Conservation (phyloP, 73 alveolate species). For the Paramecium pentaurelia region DNA sequence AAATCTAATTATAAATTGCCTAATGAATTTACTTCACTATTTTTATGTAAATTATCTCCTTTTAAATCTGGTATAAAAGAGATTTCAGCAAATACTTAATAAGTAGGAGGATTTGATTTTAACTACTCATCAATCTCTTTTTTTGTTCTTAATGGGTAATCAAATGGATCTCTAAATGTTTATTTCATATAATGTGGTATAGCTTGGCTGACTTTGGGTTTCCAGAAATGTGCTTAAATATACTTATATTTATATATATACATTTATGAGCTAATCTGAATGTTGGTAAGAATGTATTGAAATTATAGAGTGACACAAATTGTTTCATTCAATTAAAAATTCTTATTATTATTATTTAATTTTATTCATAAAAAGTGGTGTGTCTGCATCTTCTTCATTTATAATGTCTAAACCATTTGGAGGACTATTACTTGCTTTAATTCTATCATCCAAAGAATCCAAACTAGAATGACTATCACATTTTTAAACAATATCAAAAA, state of each 20-base stretch:
- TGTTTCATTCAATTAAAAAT: background rate
- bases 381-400: background rate
- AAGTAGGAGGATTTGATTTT: conserved; percentile 1
- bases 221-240: conserved; percentile 15
- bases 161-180: conserved; percentile 65
- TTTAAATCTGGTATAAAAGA: conserved; percentile 10
- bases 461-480: conserved; percentile 22
- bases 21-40: background rate
- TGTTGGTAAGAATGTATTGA: background rate
- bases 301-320: background rate
- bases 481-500: background rate
- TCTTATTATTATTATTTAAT: background rate
- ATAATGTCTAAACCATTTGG: background rate
- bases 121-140: conserved; percentile 42
- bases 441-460: background rate
- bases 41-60: background rate
- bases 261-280: conserved; percentile 29
- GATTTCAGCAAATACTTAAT: background rate
- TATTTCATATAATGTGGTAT: conserved; percentile 52
- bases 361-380: background rate
- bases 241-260: background rate
- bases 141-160: conserved; percentile 59
- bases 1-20: background rate
- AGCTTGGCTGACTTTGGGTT: conserved; percentile 35
- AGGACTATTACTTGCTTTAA: background rate